These are phyloP conservation scores for Globisporangium paroecandrum DNA, from an alignment of 352 stramenopile species.

Conservation along the genomic window DNA sequence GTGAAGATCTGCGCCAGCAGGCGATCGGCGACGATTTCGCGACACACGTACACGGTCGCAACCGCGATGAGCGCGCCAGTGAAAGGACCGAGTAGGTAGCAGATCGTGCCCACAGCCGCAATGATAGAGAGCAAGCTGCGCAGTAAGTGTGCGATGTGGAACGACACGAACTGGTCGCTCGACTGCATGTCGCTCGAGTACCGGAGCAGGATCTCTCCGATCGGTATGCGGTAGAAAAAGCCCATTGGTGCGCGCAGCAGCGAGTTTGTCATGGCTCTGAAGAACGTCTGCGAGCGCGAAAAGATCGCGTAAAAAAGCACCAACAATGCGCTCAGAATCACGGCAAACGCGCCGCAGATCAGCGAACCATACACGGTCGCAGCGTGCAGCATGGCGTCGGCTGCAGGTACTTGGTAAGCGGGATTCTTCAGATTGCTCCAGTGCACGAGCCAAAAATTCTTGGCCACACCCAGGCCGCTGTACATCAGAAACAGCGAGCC, in stretches of 20 bases:
- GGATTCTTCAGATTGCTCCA: slow-evolving; percentile 25
- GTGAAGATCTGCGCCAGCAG: slow-evolving; percentile 34
- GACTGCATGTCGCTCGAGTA: slow-evolving; percentile 37
- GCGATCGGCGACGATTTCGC: slow-evolving; percentile 30
- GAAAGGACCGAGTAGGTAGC: slow-evolving; percentile 27
- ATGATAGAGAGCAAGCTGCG: slow-evolving; percentile 28
- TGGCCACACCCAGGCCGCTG: slow-evolving; percentile 24
- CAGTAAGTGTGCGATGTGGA: slow-evolving; percentile 28
- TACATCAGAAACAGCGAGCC: slow-evolving; percentile 25
- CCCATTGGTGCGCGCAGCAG: slow-evolving; percentile 32
- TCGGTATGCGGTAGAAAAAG: slow-evolving; percentile 36
- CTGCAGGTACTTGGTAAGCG: not conserved
- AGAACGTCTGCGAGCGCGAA: slow-evolving; percentile 22
- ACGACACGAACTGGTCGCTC: slow-evolving; percentile 29
- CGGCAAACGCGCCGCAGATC: slow-evolving; percentile 23
- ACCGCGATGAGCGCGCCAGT: slow-evolving; percentile 22
- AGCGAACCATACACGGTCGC: slow-evolving; percentile 28
- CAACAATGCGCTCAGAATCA: slow-evolving; percentile 23
- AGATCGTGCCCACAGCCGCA: slow-evolving; percentile 27
- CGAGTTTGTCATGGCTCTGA: slow-evolving; percentile 27
- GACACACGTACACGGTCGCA: slow-evolving; percentile 26
- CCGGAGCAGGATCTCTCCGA: slow-evolving; percentile 32
- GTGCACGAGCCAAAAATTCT: slow-evolving; percentile 36
- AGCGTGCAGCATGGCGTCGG: slow-evolving; percentile 25
- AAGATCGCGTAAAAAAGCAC: slow-evolving; percentile 32